Evolutionary conservation across 139 green algal species (phyloP).

Genomic region (Yamagishiella unicocca): DNA sequence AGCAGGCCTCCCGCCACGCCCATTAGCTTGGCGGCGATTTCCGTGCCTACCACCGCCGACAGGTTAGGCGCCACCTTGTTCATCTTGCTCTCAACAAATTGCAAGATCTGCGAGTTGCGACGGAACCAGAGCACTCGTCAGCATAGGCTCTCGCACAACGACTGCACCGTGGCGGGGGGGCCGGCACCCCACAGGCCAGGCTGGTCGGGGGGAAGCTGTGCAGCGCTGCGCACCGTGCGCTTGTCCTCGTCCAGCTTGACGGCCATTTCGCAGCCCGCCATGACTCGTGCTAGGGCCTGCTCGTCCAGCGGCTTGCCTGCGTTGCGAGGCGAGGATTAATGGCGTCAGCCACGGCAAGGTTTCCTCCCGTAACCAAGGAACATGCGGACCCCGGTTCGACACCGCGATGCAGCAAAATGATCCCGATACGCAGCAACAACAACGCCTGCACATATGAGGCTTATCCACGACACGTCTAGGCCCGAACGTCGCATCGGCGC

Average conservation of each 20-base stretch:
- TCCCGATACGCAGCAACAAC: too few relatives aligned
- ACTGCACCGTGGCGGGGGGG: background rate
- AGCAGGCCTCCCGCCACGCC: slow-evolving; percentile 92
- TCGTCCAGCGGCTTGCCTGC: slow-evolving; percentile 77
- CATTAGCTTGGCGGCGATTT: slow-evolving; percentile 94
- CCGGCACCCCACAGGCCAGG: background rate
- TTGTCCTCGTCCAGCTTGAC: slow-evolving; percentile 92
- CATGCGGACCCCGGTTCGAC: too few relatives aligned
- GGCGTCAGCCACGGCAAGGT: too few relatives aligned
- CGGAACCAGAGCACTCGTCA: background rate
- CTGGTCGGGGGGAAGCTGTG: too few relatives aligned
- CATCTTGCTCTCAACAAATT: slow-evolving; percentile 93
- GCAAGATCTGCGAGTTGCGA: slow-evolving; percentile 71
- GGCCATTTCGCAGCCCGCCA: slow-evolving; percentile 84
- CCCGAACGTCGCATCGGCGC: too few relatives aligned
- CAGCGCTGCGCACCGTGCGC: slow-evolving; percentile 63
- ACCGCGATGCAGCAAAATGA: too few relatives aligned
- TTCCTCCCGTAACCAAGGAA: too few relatives aligned
- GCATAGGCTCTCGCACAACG: background rate
- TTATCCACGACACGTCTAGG: too few relatives aligned
- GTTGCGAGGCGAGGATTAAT: too few relatives aligned
- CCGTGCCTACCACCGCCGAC: slow-evolving; percentile 86
- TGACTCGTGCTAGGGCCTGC: slow-evolving; percentile 68
- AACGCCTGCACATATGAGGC: too few relatives aligned
- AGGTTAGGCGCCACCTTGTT: slow-evolving; percentile 95